Percentiles rank a stretch among this genome's conserved stretches.
These are phyloP conservation scores for Auricularia sp. DNA, from an alignment of 768 basidiomycete genomes.

Conservation along the genomic window DNA sequence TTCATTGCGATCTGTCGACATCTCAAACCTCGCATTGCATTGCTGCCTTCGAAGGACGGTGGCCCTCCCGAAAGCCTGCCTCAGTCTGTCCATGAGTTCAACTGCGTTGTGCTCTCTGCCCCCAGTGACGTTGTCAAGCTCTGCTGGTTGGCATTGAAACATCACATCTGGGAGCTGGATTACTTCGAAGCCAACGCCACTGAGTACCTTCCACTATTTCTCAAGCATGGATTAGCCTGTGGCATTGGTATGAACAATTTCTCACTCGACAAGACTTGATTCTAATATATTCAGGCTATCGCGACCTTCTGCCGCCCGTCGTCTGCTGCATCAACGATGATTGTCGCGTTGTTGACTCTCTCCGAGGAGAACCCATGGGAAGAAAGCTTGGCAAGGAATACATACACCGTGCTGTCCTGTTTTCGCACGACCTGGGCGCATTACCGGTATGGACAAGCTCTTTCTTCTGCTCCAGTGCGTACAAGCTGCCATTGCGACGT, in stretches of 20 bases:
- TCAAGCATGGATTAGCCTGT: background rate
- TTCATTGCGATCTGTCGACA: background rate
- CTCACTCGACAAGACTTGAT: background rate
- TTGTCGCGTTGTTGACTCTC: background rate
- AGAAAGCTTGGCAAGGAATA: background rate
- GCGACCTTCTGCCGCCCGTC: background rate
- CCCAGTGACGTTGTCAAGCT: background rate
- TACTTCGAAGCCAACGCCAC: background rate
- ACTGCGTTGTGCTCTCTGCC: background rate
- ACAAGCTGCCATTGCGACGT: no score
- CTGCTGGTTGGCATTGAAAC: background rate
- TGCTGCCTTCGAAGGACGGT: background rate
- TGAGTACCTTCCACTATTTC: background rate
- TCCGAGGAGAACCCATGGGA: slow-evolving; percentile 5
- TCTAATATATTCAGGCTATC: background rate
- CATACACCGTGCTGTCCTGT: slow-evolving; percentile 11
- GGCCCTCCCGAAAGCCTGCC: background rate
- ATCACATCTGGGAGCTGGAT: background rate
- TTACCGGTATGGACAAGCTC: slow-evolving; percentile 17
- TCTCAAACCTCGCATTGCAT: background rate
- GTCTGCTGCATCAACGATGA: background rate
- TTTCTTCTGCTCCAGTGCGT: slow-evolving; percentile 19
- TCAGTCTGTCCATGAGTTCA: background rate
- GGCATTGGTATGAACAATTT: background rate
- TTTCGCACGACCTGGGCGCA: slow-evolving; percentile 15